Conservation (phyloP, 768 basidiomycete genomes). For the Mycena sanguinolenta region DNA sequence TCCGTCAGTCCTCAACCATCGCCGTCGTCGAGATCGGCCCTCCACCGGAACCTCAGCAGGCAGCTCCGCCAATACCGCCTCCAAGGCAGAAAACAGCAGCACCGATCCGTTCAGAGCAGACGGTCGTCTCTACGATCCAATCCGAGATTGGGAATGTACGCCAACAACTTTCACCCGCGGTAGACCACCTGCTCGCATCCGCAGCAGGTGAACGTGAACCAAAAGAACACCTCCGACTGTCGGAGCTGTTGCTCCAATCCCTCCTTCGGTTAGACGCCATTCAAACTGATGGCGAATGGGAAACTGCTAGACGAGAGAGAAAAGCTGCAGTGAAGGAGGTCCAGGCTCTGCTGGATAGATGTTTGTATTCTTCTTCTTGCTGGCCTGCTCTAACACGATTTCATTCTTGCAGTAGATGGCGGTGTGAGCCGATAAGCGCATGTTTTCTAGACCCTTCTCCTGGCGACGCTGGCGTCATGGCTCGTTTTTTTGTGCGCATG, state of each 20-base stretch:
- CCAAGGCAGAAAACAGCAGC: slow-evolving; percentile 33
- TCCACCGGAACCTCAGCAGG: slow-evolving; percentile 40
- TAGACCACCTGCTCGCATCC: slow-evolving; percentile 66
- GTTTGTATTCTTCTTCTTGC: slow-evolving; percentile 48
- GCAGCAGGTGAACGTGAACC: slow-evolving; percentile 40
- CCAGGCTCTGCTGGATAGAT: slow-evolving; percentile 80
- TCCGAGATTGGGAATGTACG: slow-evolving; percentile 60
- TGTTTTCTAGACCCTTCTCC: neutral
- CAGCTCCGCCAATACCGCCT: slow-evolving; percentile 35
- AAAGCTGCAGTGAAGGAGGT: slow-evolving; percentile 91
- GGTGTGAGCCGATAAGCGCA: neutral
- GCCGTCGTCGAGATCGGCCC: slow-evolving; percentile 70
- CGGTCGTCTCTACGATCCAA: slow-evolving; percentile 66
- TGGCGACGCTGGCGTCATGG: slow-evolving; percentile 3
- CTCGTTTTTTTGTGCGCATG: too few relatives aligned
- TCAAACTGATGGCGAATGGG: slow-evolving; percentile 80
- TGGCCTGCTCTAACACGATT: neutral
- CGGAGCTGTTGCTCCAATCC: slow-evolving; percentile 88
- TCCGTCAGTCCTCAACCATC: slow-evolving; percentile 78
- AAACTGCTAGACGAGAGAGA: slow-evolving; percentile 80
- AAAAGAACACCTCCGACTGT: slow-evolving; percentile 69
- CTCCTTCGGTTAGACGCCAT: slow-evolving; percentile 90
- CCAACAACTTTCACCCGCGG: slow-evolving; percentile 64
- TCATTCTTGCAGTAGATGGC: slow-evolving; percentile 12
- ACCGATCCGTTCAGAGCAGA: slow-evolving; percentile 60